Conservation (phyloP, 768 basidiomycete species). For the Lactifluus volemus region DNA sequence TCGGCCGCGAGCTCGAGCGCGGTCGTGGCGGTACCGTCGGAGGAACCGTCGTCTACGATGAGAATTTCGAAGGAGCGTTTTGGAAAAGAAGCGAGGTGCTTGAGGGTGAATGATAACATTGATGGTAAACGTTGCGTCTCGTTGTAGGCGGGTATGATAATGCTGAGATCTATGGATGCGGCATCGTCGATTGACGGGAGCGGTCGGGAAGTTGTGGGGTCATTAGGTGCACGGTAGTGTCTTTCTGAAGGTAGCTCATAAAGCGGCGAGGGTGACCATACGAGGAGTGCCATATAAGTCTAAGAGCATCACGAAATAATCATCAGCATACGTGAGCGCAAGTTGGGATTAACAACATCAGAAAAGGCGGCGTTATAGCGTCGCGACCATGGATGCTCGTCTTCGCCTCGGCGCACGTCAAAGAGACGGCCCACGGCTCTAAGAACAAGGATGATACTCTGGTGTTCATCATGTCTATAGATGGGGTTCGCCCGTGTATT, state of each 20-base stretch:
- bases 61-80: conserved; percentile 67
- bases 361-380: conserved; percentile 32
- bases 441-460: conserved; percentile 94
- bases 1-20: conserved; percentile 55
- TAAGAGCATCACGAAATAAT: conserved; percentile 27
- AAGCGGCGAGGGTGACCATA: conserved; percentile 68
- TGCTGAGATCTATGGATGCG: conserved; percentile 58
- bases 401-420: conserved; percentile 50
- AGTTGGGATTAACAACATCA: conserved; percentile 16
- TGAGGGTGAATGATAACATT: conserved; percentile 75
- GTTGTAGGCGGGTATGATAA: conserved; percentile 90
- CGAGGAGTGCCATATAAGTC: conserved; percentile 61
- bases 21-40: conserved; percentile 58
- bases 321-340: conserved; percentile 11
- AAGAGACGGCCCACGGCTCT: conserved; percentile 55
- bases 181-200: conserved; percentile 49
- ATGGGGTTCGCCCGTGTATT: not conserved
- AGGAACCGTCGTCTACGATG: conserved; percentile 86
- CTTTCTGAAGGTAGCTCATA: conserved; percentile 57
- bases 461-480: conserved; percentile 44
- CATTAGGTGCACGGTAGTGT: conserved; percentile 51
- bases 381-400: conserved; percentile 54
- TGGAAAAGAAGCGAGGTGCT: conserved; percentile 42
- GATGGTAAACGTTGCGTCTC: conserved; percentile 72
- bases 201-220: conserved; percentile 44